Evolutionary conservation across 495 filamentous ascomycete species (phyloP), one percentile per base, ranked within the genome.

Genomic region (Podospora anserina): DNA sequence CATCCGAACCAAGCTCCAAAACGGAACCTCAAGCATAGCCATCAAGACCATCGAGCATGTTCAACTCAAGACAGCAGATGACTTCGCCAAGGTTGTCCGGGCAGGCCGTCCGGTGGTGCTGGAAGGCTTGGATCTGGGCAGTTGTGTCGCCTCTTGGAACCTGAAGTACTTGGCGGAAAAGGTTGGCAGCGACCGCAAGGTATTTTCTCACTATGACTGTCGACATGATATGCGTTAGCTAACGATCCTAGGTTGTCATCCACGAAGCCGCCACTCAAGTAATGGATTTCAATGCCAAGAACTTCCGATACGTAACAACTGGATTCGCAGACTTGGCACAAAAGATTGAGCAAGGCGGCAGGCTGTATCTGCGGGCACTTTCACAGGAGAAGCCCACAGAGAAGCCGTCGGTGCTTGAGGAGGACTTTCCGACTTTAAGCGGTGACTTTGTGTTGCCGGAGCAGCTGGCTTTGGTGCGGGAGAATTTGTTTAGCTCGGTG

Each of bases 271-370:
- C 81, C 56, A 85, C 81, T 39, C 80, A 84, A 49, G 82, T 83
- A 18, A 92, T 97, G 91, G 88, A 90, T 69, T 96, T 97, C 72
- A 88, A 88, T 64, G 75, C 79, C 23, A 96, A 94, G 79, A 96
- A 96, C 77, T 97, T 96, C 76, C 75, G 78, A 23, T 97, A 96
- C 73, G 79, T 82, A 23, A 91, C 86, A 13, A 90, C 88, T 68
- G 68, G 78, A 7, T 92, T 97, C 65, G 84, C 82, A 0, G 83
- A 87, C 1, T 93, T 97, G 73, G 78, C 93, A 27, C 77, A 88
- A 39, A 83, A 87, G 53, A 84, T 91, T 32, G 71, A 75, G 16
- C 61, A 68, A 11, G 89, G 91, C 20, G 87, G 85, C 60, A 87
- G 82, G 67, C 79, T 93, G 20, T 97, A 96, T 77, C 82, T 97